Evolutionary conservation across 306 rosid species (phyloP).

Genomic region (Cicer pinnatifidum): DNA sequence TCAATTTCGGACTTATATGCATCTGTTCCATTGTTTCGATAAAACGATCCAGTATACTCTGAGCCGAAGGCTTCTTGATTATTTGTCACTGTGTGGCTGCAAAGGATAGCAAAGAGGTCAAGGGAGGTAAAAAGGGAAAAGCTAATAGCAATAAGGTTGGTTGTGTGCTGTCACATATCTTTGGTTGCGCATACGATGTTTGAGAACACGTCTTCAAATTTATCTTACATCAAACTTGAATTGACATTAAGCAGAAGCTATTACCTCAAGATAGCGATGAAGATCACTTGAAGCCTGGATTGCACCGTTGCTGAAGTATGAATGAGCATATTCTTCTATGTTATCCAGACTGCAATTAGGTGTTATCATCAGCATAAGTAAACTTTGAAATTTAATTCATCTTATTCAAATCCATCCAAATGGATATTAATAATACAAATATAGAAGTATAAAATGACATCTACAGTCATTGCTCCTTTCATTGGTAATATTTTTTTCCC

Average conservation of each 20-base stretch:
- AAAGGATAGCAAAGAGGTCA: constrained; percentile 36
- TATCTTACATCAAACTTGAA: constrained; percentile 37
- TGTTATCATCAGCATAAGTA: constrained; percentile 20
- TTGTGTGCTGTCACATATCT: background rate
- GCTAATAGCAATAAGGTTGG: constrained; percentile 13
- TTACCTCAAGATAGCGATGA: constrained; percentile 56
- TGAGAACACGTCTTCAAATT: background rate
- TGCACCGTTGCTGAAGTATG: constrained; percentile 75
- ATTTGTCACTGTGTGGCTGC: constrained; percentile 44
- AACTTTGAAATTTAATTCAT: constrained; percentile 24
- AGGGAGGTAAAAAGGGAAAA: constrained; percentile 4
- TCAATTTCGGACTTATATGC: constrained; percentile 25
- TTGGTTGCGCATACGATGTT: constrained; percentile 16
- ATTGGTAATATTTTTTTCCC: constrained; percentile 28
- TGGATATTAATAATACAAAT: constrained; percentile 12
- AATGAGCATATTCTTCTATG: constrained; percentile 81
- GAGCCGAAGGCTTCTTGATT: constrained; percentile 37
- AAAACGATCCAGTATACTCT: constrained; percentile 30
- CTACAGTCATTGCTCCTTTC: constrained; percentile 2
- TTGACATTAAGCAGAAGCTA: constrained; percentile 34
- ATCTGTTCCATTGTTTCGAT: constrained; percentile 15
- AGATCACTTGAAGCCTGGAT: constrained; percentile 71
- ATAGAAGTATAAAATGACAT: constrained; percentile 31
- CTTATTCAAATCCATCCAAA: constrained; percentile 34
- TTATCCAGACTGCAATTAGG: constrained; percentile 68